Evolutionary conservation across 495 filamentous ascomycete genomes (phyloP).

Genomic region (Hypoxylon rickii): DNA sequence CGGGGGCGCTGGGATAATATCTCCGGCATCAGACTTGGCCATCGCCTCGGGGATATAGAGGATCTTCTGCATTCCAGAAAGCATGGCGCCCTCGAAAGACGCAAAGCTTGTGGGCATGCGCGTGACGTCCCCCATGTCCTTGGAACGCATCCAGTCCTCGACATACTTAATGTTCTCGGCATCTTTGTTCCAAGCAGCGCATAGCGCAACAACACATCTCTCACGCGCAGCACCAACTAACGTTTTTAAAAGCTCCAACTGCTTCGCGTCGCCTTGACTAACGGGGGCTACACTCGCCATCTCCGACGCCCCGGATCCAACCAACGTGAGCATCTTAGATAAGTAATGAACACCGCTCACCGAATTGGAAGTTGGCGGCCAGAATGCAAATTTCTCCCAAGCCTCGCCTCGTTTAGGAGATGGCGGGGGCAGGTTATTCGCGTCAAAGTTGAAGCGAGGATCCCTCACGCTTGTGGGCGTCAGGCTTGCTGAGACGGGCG

Average conservation of each 20-base stretch:
- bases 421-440: slow-evolving; percentile 74
- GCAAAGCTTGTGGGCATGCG: slow-evolving; percentile 85
- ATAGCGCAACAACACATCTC: slow-evolving; percentile 76
- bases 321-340: slow-evolving; percentile 72
- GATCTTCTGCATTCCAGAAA: slow-evolving; percentile 88
- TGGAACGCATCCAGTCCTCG: slow-evolving; percentile 86
- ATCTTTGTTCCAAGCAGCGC: slow-evolving; percentile 85
- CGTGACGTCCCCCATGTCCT: slow-evolving; percentile 80
- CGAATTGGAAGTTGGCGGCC: slow-evolving; percentile 91
- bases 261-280: slow-evolving; percentile 57
- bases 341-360: slow-evolving; percentile 87
- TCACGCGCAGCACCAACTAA: slow-evolving; percentile 82
- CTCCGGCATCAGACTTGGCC: slow-evolving; percentile 64
- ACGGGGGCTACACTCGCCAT: slow-evolving; percentile 76
- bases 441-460: slow-evolving; percentile 77
- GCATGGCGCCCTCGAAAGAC: slow-evolving; percentile 75
- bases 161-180: slow-evolving; percentile 85
- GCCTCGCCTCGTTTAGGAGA: slow-evolving; percentile 75
- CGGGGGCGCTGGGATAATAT: slow-evolving; percentile 81
- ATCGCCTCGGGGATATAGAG: slow-evolving; percentile 87
- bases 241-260: slow-evolving; percentile 67
- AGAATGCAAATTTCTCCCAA: slow-evolving; percentile 96
- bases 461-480: slow-evolving; percentile 60
- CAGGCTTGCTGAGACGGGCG: slow-evolving; percentile 55
- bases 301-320: slow-evolving; percentile 84